Percentiles rank a stretch among this genome's conserved stretches.
Evolutionary conservation across 345 rosid genomes (phyloP).

Genomic region (Barbarea vulgaris): DNA sequence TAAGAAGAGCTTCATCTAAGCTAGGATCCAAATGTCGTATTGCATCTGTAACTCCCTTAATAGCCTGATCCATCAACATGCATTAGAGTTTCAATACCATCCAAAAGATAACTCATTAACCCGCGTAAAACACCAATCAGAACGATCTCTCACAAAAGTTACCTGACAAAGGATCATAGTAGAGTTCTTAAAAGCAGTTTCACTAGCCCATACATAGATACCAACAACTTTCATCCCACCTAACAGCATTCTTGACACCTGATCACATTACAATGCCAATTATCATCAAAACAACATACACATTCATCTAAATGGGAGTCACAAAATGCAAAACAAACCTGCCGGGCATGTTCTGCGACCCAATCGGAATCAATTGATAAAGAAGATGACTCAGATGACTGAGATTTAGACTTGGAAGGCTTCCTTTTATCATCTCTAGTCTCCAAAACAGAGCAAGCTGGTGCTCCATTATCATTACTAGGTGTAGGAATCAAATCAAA

Average conservation of each 20-base stretch:
- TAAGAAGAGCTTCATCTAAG: constrained; percentile 61
- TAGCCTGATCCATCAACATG: constrained; percentile 48
- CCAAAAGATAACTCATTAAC: background rate
- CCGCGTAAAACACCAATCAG: background rate
- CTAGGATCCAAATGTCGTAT: constrained; percentile 52
- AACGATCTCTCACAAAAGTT: background rate
- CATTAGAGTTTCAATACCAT: background rate
- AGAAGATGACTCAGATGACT: constrained; percentile 60
- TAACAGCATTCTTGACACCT: constrained; percentile 88
- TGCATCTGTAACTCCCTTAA: constrained; percentile 73
- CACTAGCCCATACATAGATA: constrained; percentile 88
- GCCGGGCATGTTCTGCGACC: constrained; percentile 93
- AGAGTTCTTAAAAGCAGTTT: constrained; percentile 74
- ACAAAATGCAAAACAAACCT: constrained; percentile 49
- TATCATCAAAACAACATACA: background rate
- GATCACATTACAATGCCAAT: constrained; percentile 15
- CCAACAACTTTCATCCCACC: constrained; percentile 93
- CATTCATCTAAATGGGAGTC: background rate
- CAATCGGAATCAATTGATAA: constrained; percentile 71
- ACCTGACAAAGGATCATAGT: constrained; percentile 77
- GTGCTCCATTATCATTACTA: constrained; percentile 65
- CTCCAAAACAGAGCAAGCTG: constrained; percentile 71
- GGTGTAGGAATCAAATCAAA: constrained; percentile 87
- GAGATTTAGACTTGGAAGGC: constrained; percentile 65
- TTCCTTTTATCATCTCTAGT: constrained; percentile 62